Percentiles rank a stretch among this genome's conserved stretches.
These are phyloP conservation scores for Hevea brasiliensis DNA, from an alignment of 345 rosid species.

Conservation along the genomic window DNA sequence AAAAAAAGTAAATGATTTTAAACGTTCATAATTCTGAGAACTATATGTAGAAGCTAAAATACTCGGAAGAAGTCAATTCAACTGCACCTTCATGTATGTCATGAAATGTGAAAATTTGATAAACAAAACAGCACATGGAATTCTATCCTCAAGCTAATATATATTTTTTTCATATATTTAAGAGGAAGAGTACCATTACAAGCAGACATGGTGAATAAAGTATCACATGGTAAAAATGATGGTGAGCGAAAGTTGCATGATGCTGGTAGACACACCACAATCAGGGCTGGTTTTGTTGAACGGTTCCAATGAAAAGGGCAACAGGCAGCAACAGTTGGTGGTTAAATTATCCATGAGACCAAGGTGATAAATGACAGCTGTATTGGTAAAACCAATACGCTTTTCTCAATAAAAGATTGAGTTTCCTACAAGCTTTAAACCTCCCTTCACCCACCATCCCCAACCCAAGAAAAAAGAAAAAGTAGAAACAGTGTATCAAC, in stretches of 20 bases:
- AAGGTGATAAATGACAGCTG: background rate
- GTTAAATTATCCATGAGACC: background rate
- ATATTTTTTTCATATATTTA: background rate
- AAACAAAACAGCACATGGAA: background rate
- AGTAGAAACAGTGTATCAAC: background rate
- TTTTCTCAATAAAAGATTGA: background rate
- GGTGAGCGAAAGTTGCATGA: background rate
- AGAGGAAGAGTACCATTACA: background rate
- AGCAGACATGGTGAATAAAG: background rate
- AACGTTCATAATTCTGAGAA: slow-evolving; percentile 8
- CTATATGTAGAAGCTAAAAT: background rate
- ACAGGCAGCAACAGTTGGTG: background rate
- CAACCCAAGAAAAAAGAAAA: no score
- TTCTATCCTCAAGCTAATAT: background rate
- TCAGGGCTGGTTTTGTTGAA: background rate
- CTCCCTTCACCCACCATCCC: no score
- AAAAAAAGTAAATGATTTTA: slow-evolving; percentile 2
- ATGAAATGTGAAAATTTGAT: background rate
- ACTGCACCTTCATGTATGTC: background rate
- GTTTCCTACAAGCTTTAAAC: background rate
- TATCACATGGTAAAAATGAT: background rate
- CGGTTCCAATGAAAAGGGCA: background rate
- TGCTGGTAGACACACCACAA: background rate
- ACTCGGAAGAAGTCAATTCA: background rate
- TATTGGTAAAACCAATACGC: background rate